Evolutionary conservation across 202 grass and related monocot genomes (phyloP), one percentile per base, ranked within the genome.

Genomic region (Schoenoplectus tabernaemontani): DNA sequence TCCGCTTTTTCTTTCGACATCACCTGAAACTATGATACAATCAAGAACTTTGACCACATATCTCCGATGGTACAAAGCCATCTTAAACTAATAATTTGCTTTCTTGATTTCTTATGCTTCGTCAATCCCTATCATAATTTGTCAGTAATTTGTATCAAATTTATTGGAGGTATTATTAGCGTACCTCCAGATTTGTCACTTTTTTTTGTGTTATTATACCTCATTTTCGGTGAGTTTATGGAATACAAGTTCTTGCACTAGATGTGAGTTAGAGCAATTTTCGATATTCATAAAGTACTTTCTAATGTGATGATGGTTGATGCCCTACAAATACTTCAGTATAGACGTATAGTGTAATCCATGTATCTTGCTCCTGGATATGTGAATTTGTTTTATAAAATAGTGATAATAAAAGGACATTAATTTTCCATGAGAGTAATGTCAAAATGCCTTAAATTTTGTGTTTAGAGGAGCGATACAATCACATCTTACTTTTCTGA

Each of bases 41-140:
- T 93, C 5, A 96, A 96, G 88, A 91, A 93, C 80, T 2, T 96
- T 64, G 61, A 86, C 64, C 72, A 91, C 66, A 96, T 96, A 71
- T 91, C 83, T 13, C 90, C 93, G 62, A 65, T 41, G 83, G 93
- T 93, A 22, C 90, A 93, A 70, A 86, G 67, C 69, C 93, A 96
- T 85, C 90, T 96, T 67, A 96, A 93, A 87, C 66, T 93, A 78
- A 90, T 96, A 86, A 46, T 82, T 74, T 15, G n/a, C 17, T 83
- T 30, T 64, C 30, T 19, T 10, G 5, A 24, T 59, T 59, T 83
- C n/a, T 44, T 24, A 78, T 66, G 81, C 36, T 48, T 26, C 34
- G 17, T 0, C 8, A 0, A n/a, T 26, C 22, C 50, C 63, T 5
- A 2, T 41, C 16, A 5, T 8, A 9, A 23, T 8, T 47, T 13